A percentile compares a stretch with the other conserved stretches of the same genome.
These are phyloP conservation scores for Halophytophthora batemanensis DNA, from an alignment of 352 stramenopile genomes.

Conservation along the genomic window DNA sequence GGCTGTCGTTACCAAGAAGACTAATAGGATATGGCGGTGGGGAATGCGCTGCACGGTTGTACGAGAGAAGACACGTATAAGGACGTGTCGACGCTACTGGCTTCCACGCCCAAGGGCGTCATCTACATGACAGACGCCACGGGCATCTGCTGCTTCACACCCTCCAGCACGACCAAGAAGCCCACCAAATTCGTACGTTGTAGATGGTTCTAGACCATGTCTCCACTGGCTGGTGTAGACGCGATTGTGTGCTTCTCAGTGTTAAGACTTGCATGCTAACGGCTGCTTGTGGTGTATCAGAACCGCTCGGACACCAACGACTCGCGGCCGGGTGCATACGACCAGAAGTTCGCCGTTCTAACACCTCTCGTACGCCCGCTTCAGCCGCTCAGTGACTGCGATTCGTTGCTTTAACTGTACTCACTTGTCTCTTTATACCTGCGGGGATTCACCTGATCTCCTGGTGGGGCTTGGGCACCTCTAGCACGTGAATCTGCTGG, in stretches of 20 bases:
- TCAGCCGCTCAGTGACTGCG: background rate
- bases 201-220: no score
- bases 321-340: constrained; percentile 41
- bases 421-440: no score
- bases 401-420: background rate
- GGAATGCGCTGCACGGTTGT: background rate
- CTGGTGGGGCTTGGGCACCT: constrained; percentile 1
- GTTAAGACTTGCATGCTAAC: background rate
- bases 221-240: no score
- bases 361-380: constrained; percentile 51
- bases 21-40: background rate
- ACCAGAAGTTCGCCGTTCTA: constrained; percentile 77
- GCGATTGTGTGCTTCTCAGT: background rate
- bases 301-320: constrained; percentile 59
- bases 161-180: constrained; percentile 35
- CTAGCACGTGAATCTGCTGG: constrained; percentile 70
- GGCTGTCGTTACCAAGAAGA: background rate
- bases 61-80: constrained; percentile 42
- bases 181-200: constrained; percentile 54
- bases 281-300: constrained; percentile 15
- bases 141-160: constrained; percentile 74
- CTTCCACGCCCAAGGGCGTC: constrained; percentile 69
- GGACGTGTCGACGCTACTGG: constrained; percentile 52
- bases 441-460: no score
- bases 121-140: constrained; percentile 69